Percentiles rank a stretch among this genome's conserved stretches.
These are phyloP conservation scores for Candida sp. DNA, from an alignment of 1,139 yeast species.

Conservation along the genomic window DNA sequence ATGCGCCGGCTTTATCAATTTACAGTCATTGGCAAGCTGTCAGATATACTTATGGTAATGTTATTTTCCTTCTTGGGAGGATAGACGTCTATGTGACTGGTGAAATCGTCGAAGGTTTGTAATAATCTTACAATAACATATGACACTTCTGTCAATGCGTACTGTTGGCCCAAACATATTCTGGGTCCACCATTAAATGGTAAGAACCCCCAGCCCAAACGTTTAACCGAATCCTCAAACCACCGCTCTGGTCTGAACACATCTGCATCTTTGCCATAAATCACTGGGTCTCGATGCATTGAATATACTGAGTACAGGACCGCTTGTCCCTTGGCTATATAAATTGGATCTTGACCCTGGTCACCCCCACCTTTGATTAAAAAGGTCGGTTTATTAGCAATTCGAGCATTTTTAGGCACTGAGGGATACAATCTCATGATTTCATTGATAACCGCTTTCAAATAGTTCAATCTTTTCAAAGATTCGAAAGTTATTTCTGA, in stretches of 20 bases:
- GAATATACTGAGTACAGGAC: constrained; percentile 38
- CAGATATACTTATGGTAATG: constrained; percentile 26
- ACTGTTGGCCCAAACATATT: constrained; percentile 58
- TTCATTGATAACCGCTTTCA: constrained; percentile 48
- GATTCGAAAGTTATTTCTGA: constrained; percentile 38
- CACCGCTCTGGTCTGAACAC: constrained; percentile 50
- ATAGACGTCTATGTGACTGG: constrained; percentile 14
- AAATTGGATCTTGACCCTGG: constrained; percentile 39
- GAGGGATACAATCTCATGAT: constrained; percentile 50
- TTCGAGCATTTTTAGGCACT: constrained; percentile 48
- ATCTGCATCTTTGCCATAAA: constrained; percentile 45
- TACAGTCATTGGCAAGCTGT: constrained; percentile 21
- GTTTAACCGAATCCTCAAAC: constrained; percentile 31
- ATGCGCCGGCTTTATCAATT: too few relatives aligned
- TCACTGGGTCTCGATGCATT: constrained; percentile 35
- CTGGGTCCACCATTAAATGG: constrained; percentile 64
- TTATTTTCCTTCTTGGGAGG: constrained; percentile 33
- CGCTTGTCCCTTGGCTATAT: constrained; percentile 38
- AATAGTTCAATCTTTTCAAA: constrained; percentile 46
- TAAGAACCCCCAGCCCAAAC: constrained; percentile 48
- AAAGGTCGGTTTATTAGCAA: constrained; percentile 41
- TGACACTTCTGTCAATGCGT: constrained; percentile 54
- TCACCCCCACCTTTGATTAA: constrained; percentile 55
- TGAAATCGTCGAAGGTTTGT: constrained; percentile 23
- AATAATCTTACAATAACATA: constrained; percentile 41